Percentiles rank a stretch among this genome's conserved stretches.
Evolutionary conservation across 352 stramenopile genomes (phyloP).

Genomic region (Phytophthora constricta): DNA sequence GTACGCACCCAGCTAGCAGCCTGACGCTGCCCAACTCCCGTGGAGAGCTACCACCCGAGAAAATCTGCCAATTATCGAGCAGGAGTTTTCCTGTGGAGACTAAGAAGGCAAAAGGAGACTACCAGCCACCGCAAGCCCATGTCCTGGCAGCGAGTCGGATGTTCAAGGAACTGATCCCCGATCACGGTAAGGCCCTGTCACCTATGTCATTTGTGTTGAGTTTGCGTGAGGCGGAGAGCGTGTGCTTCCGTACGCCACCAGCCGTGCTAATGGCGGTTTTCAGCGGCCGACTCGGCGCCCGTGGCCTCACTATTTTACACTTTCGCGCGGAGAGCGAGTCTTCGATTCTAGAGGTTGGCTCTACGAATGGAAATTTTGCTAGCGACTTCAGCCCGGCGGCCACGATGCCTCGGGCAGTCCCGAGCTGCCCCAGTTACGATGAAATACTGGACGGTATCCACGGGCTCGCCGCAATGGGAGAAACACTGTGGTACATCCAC

Average conservation of each 20-base stretch:
- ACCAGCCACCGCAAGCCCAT: background rate
- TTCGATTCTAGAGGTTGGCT: background rate
- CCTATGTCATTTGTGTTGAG: conserved; percentile 1
- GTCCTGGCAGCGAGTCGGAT: background rate
- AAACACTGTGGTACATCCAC: background rate
- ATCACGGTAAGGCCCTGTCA: background rate
- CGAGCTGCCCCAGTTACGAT: background rate
- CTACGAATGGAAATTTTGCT: background rate
- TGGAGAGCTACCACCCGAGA: background rate
- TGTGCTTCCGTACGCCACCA: background rate
- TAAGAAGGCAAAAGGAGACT: conserved; percentile 2
- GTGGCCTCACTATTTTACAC: background rate
- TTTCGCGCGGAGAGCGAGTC: background rate
- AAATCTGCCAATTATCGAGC: background rate
- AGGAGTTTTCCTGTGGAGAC: background rate
- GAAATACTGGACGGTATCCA: background rate
- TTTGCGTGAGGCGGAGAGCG: conserved; percentile 3
- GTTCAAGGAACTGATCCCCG: conserved; percentile 1
- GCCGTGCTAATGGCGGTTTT: conserved; percentile 3
- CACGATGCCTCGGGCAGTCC: background rate
- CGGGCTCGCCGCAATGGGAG: background rate
- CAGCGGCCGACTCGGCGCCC: conserved; percentile 3
- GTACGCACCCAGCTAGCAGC: background rate
- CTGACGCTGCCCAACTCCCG: background rate
- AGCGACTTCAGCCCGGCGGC: background rate